Conservation (phyloP, 768 basidiomycete species). For the Hericium rajendrae region DNA sequence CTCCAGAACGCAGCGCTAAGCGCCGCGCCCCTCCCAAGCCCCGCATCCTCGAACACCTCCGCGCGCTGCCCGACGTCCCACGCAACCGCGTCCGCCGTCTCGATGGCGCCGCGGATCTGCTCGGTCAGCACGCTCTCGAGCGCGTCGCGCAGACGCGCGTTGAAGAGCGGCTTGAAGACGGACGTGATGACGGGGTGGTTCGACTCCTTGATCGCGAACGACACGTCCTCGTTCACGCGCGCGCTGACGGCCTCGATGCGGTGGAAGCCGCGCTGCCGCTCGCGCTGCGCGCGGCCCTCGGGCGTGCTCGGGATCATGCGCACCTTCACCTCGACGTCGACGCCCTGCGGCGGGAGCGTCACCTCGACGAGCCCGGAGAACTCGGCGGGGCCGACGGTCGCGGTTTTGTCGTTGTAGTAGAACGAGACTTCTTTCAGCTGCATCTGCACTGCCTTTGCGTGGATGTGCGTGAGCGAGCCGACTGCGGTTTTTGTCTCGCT, state of each 20-base stretch:
- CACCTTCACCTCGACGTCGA: constrained; percentile 60
- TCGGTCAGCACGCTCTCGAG: constrained; percentile 48
- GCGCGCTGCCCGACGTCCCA: constrained; percentile 50
- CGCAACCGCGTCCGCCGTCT: constrained; percentile 44
- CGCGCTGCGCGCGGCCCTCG: constrained; percentile 35
- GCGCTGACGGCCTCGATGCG: constrained; percentile 47
- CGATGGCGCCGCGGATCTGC: constrained; percentile 41
- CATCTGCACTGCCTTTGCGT: constrained; percentile 56
- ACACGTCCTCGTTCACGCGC: constrained; percentile 45
- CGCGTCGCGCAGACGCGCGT: constrained; percentile 46
- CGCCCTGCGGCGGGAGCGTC: constrained; percentile 52
- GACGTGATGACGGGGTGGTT: constrained; percentile 56
- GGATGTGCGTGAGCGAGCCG: constrained; percentile 58
- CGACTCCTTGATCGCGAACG: constrained; percentile 43
- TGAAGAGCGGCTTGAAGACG: constrained; percentile 54
- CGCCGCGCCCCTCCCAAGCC: constrained; percentile 37
- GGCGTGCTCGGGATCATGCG: constrained; percentile 48
- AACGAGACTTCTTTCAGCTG: constrained; percentile 59
- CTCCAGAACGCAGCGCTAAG: constrained; percentile 59
- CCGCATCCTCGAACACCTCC: constrained; percentile 59
- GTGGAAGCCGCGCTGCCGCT: constrained; percentile 39
- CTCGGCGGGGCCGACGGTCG: constrained; percentile 41
- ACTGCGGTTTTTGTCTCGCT: constrained; percentile 37
- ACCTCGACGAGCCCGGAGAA: constrained; percentile 56
- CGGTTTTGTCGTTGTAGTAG: constrained; percentile 57